phyloP scores from a whole-genome alignment of 768 basidiomycete genomes.

The Tricholoma sp. region DNA sequence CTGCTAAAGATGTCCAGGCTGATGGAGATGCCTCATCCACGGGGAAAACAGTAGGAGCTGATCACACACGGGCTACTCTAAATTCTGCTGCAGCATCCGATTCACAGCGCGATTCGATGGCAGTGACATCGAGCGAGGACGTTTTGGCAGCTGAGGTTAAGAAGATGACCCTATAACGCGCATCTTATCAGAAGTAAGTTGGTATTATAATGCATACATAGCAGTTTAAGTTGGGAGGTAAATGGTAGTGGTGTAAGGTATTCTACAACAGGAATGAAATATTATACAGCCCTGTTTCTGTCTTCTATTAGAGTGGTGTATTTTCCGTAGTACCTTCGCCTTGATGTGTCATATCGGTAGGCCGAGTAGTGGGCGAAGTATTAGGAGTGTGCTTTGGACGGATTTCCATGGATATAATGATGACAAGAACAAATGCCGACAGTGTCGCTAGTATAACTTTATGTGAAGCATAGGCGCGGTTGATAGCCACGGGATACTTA shows the following conservation, averaged over 20 bases:
- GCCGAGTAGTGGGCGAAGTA: slow-evolving; percentile 1
- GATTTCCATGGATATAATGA: slow-evolving; percentile 68
- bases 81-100: slow-evolving; percentile 5
- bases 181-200: not conserved
- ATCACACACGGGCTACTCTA: not conserved
- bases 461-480: slow-evolving; percentile 1
- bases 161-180: slow-evolving; percentile 47
- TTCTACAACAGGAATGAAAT: slow-evolving; percentile 25
- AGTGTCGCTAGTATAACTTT: slow-evolving; percentile 45
- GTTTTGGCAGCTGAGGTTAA: slow-evolving; percentile 46
- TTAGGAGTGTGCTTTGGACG: slow-evolving; percentile 36
- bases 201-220: slow-evolving; percentile 20
- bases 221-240: slow-evolving; percentile 10
- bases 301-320: not conserved
- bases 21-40: slow-evolving; percentile 8
- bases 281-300: slow-evolving; percentile 6
- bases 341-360: slow-evolving; percentile 1
- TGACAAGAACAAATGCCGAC: slow-evolving; percentile 60
- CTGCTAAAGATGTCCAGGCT: slow-evolving; percentile 1
- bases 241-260: slow-evolving; percentile 19
- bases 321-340: not conserved
- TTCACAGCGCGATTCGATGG: slow-evolving; percentile 1
- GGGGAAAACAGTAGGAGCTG: slow-evolving; percentile 11
- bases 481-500: slow-evolving; percentile 28
- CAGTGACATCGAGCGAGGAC: slow-evolving; percentile 14